phyloP scores from a whole-genome alignment of 1,284 basidiomycete genomes.

The Ceratobasidium sp. region DNA sequence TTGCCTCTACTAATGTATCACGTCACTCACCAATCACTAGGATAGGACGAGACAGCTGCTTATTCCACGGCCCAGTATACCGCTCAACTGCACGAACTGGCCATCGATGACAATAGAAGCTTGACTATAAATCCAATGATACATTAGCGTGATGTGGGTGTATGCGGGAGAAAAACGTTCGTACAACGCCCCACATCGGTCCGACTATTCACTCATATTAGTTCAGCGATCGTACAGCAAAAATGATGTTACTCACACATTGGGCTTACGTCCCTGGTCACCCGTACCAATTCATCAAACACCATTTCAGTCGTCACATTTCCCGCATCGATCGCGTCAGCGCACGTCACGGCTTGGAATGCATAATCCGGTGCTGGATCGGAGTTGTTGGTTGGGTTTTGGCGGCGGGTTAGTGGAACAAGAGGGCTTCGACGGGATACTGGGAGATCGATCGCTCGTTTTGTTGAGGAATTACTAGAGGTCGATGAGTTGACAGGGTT shows the following conservation, averaged over 20 bases:
- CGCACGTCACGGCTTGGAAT: constrained; percentile 37
- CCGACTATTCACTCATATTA: not conserved
- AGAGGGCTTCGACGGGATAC: not conserved
- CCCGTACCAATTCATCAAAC: constrained; percentile 21
- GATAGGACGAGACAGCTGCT: not conserved
- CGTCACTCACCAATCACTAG: constrained; percentile 18
- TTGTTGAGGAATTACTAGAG: no score
- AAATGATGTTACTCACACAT: constrained; percentile 26
- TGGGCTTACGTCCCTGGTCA: constrained; percentile 12
- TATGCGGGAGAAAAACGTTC: not conserved
- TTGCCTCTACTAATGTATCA: not conserved
- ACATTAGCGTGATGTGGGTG: not conserved
- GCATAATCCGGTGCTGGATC: constrained; percentile 7
- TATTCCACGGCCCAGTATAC: constrained; percentile 41
- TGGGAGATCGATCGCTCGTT: not conserved
- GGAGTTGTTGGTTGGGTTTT: not conserved
- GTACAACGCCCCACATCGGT: constrained; percentile 2
- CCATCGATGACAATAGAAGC: constrained; percentile 37
- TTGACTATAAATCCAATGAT: not conserved
- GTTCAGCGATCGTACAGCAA: not conserved
- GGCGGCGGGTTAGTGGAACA: not conserved
- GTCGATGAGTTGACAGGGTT: not conserved
- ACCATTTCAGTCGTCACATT: constrained; percentile 39
- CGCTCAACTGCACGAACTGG: constrained; percentile 34
- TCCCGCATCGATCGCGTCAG: constrained; percentile 24